Evolutionary conservation across 2,329 filamentous ascomycete genomes (phyloP).

Genomic region (Aspergillus thermomutatus): DNA sequence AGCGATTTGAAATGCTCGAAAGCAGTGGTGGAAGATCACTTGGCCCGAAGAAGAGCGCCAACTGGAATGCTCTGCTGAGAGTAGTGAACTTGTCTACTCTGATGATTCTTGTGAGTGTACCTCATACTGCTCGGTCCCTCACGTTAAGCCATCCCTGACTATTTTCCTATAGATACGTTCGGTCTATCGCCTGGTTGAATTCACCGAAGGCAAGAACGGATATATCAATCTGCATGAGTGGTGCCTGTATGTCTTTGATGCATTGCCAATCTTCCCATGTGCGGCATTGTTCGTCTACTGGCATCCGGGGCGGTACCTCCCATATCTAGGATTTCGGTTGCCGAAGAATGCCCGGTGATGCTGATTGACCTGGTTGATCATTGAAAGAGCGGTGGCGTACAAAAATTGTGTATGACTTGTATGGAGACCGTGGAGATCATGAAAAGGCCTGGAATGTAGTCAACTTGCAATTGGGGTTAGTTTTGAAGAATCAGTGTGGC

Average conservation of each 20-base stretch:
- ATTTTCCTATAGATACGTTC: conserved; percentile 33
- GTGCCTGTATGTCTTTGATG: conserved; percentile 46
- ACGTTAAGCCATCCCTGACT: conserved; percentile 1
- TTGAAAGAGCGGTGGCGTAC: too few species aligned
- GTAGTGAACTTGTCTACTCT: conserved; percentile 29
- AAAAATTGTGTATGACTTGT: too few species aligned
- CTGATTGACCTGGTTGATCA: too few species aligned
- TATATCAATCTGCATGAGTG: conserved; percentile 44
- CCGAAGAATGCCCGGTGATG: conserved; percentile 27
- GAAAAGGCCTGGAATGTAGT: background rate
- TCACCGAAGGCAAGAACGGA: conserved; percentile 39
- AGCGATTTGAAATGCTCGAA: conserved; percentile 18
- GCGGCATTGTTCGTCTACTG: conserved; percentile 28
- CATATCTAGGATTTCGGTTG: conserved; percentile 30
- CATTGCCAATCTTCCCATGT: conserved; percentile 35
- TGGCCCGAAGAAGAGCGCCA: conserved; percentile 15
- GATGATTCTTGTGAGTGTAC: conserved; percentile 29
- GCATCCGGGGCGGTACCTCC: conserved; percentile 34
- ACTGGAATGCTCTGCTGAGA: conserved; percentile 31
- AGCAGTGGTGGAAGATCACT: background rate
- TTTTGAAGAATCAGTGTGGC: too few species aligned
- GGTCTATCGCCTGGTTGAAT: conserved; percentile 50
- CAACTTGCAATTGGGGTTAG: background rate
- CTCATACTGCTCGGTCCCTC: background rate
- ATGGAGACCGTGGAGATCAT: too few species aligned